Evolutionary conservation across 2,329 filamentous ascomycete genomes (phyloP).

Genomic region (Stachybotrys chartarum): DNA sequence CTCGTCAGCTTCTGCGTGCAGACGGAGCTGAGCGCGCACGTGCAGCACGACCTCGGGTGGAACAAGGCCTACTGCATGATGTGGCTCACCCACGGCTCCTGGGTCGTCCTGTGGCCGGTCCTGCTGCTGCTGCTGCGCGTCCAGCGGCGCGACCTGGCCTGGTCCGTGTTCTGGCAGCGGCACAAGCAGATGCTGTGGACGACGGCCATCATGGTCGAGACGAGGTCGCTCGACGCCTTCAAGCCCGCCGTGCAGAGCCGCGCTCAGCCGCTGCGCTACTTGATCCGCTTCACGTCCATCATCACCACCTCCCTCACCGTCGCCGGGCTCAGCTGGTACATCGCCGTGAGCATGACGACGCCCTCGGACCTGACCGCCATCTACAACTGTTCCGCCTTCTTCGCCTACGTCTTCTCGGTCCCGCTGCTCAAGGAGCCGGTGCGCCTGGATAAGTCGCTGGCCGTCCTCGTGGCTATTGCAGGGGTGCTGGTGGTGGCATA

Average conservation of each 20-base stretch:
- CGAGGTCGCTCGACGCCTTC: conserved; percentile 63
- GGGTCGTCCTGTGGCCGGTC: conserved; percentile 80
- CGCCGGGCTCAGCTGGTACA: conserved; percentile 89
- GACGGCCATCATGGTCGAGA: conserved; percentile 75
- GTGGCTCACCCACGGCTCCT: conserved; percentile 93
- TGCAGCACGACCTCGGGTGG: conserved; percentile 88
- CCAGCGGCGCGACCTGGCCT: conserved; percentile 71
- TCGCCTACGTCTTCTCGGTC: conserved; percentile 95
- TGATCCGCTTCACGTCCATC: conserved; percentile 70
- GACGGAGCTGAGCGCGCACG: conserved; percentile 92
- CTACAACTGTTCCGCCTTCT: conserved; percentile 98
- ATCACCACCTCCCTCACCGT: conserved; percentile 83
- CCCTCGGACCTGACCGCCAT: conserved; percentile 93
- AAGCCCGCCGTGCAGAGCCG: conserved; percentile 27
- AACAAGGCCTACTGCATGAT: conserved; percentile 99
- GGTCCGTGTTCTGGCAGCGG: conserved; percentile 75
- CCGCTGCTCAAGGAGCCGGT: conserved; percentile 81
- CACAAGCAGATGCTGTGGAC: conserved; percentile 44
- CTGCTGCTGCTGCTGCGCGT: conserved; percentile 76
- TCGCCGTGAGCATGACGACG: conserved; percentile 88
- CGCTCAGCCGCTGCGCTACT: conserved; percentile 52
- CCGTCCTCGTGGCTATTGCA: conserved; percentile 77
- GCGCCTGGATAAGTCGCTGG: conserved; percentile 75
- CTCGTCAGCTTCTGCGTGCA: conserved; percentile 86
- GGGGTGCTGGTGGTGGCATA: conserved; percentile 96